Base-by-base conservation (phyloP, 1,284 basidiomycete species). In the Gastroboletus turbinatus region DNA sequence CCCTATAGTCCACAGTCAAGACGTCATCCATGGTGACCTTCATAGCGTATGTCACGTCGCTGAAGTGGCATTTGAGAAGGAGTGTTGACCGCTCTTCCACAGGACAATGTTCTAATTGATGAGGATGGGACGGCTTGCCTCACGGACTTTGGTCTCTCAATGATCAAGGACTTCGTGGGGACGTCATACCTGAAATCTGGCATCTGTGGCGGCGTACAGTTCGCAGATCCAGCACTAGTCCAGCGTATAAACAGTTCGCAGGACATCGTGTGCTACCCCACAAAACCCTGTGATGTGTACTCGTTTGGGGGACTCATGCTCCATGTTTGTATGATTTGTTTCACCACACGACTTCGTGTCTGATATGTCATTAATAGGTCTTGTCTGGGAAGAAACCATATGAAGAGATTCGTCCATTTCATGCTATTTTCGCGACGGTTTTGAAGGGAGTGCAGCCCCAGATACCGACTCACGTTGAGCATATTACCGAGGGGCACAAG, bases 81-180 rank as follows among this genome's bases (percentile, higher is more conserved):
- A 38, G 4, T 17, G 39, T 39, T 51, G 17, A 63, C 27, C 19
- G 1, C 45, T 46, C 42, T 29, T 50, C n/a, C 16, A 17, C n/a
- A 72, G 70, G 69, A 35, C n/a, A 72, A 71, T 47, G 57, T 69
- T 51, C 44, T 69, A 17, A 60, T 69, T 13, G 52, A 62, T 38
- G 61, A 61, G 7, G 6, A 58, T n/a, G 67, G 66, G 14, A 57
- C 55, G 17, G 67, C 69, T 46, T 62, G 67, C 21, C 52, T 69
- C 16, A 54, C 63, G 0, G 75, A 77, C 53, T 78, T 76, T 49
- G 76, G 75, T 10, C 63, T 76, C 13, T 76, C 76, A 0, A 60
- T 66, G 32, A 60, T 72, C 46, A 58, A 52, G 5, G 75, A 75
- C 32, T 66, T 72, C 30, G 55, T 69, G 46, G 68, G 68, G 13